Evolutionary conservation across 768 basidiomycete genomes (phyloP), one percentile per base, ranked within the genome.

Genomic region (Ephemerocybe angulata): DNA sequence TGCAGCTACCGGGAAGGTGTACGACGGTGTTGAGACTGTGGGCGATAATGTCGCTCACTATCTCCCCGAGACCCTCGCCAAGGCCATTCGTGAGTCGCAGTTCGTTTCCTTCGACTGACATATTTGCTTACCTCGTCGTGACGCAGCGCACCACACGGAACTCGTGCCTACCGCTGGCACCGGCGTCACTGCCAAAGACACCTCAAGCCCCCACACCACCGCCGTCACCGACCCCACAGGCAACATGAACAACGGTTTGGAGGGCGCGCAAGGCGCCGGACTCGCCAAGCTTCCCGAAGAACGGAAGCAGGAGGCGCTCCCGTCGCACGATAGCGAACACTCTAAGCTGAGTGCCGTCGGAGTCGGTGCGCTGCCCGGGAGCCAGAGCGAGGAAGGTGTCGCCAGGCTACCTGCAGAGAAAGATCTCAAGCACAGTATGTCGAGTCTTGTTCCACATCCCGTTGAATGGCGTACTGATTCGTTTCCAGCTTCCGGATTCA

Each of bases 261-360:
- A 44, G 25, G 17, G 13, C 21, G 2, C 46, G 12, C 27, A 17
- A 21, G 37, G 38, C 12, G 40, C 31, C 3, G 12, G 15, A 3
- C 17, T 52, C 28, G 51, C 51, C 27, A 41, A 43, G 25, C 40
- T 41, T 17, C 51, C 51, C 13, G 51, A 52, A n/a, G 42, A 44
- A 25, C 38, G 38, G 17, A 40, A 40, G 13, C n/a, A 40, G 22
- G 38, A 40, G 38, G 38, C n/a, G 1, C 17, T 21, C 13, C 38
- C 22, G 11, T 21, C 42, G 19, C 2, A 19, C 21, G 24, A 13
- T 13, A 24, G 19, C 42, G 25, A 19, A n/a, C 19, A 44, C 8
- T 35, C 17, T 17, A 8, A 35, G 8, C 17, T 8, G 8, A 35
- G 17, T 17, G 17, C 33, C 8, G 33, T 17, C 33, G 33, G 8